phyloP scores from a whole-genome alignment of 805 yeast species.

The Jamesozyma piceae region DNA sequence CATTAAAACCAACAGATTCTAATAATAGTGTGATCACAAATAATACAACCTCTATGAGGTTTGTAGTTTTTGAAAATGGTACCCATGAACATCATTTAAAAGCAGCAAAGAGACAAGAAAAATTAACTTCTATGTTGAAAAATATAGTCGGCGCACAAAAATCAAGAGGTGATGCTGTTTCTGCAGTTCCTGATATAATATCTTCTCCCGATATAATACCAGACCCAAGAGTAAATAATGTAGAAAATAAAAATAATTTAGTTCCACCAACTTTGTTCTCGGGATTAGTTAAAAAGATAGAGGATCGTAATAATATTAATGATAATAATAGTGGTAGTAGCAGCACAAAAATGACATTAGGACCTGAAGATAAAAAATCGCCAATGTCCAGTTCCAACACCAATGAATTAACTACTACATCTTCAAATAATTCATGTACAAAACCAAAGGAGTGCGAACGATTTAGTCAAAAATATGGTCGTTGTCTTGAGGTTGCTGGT shows the following conservation, averaged over 20 bases:
- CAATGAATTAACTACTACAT: background rate
- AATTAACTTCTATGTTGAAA: slow-evolving; percentile 62
- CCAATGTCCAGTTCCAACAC: background rate
- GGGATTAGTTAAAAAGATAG: slow-evolving; percentile 53
- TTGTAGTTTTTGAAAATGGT: slow-evolving; percentile 55
- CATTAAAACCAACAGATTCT: background rate
- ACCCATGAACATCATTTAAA: slow-evolving; percentile 71
- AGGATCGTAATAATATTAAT: slow-evolving; percentile 5
- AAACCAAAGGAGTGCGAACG: slow-evolving; percentile 28
- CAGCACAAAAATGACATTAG: slow-evolving; percentile 17
- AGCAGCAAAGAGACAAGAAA: slow-evolving; percentile 71
- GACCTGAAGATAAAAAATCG: slow-evolving; percentile 10
- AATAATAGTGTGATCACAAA: background rate
- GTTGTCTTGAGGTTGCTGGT: slow-evolving; percentile 91
- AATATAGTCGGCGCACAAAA: slow-evolving; percentile 68
- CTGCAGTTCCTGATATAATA: slow-evolving; percentile 62
- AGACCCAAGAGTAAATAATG: slow-evolving; percentile 10
- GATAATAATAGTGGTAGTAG: slow-evolving; percentile 19
- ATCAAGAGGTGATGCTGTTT: slow-evolving; percentile 57
- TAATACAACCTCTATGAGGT: slow-evolving; percentile 28
- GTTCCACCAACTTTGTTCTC: slow-evolving; percentile 64
- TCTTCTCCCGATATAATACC: slow-evolving; percentile 51
- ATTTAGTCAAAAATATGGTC: slow-evolving; percentile 85
- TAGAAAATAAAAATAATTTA: background rate
- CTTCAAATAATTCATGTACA: background rate